These are phyloP conservation scores for Sequoia sempervirens DNA, from an alignment of 75 land plant genomes.

Conservation along the genomic window DNA sequence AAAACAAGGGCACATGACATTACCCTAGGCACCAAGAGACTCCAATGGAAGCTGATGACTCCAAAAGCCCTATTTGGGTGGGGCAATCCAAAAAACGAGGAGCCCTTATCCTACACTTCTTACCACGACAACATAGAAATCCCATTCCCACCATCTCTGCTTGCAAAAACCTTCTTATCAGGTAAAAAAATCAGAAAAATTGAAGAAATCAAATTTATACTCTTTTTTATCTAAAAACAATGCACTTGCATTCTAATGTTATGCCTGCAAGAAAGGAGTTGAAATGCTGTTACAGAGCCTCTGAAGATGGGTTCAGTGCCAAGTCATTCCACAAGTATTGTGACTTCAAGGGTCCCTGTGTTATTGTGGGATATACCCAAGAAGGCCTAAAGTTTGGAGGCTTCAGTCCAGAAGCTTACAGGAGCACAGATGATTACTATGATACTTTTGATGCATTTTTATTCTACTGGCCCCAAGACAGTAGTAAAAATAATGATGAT, in stretches of 20 bases:
- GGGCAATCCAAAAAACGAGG: neutral
- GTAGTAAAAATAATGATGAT: slow-evolving; percentile 1
- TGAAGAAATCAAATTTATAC: neutral
- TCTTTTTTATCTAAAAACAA: neutral
- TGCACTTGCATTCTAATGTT: neutral
- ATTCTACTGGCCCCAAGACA: slow-evolving; percentile 57
- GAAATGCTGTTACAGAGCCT: slow-evolving; percentile 79
- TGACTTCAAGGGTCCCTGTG: slow-evolving; percentile 92
- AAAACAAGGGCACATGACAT: neutral
- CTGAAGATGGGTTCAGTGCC: slow-evolving; percentile 73
- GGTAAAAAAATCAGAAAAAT: slow-evolving; percentile 13
- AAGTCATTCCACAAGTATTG: slow-evolving; percentile 50
- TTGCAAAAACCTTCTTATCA: slow-evolving; percentile 41
- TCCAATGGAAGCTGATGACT: neutral
- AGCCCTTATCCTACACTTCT: neutral
- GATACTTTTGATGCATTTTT: slow-evolving; percentile 86
- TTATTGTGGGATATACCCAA: slow-evolving; percentile 62
- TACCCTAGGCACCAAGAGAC: neutral
- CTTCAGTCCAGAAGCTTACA: slow-evolving; percentile 79
- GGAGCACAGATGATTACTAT: slow-evolving; percentile 93
- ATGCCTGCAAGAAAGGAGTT: slow-evolving; percentile 56
- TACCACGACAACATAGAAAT: slow-evolving; percentile 48
- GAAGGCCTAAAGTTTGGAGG: slow-evolving; percentile 72
- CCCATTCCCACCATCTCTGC: slow-evolving; percentile 49
- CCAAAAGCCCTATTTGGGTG: slow-evolving; percentile 9